Evolutionary conservation across 306 rosid species (phyloP), one percentile per base, ranked within the genome.

Genomic region (Cicer pinnatifidum): DNA sequence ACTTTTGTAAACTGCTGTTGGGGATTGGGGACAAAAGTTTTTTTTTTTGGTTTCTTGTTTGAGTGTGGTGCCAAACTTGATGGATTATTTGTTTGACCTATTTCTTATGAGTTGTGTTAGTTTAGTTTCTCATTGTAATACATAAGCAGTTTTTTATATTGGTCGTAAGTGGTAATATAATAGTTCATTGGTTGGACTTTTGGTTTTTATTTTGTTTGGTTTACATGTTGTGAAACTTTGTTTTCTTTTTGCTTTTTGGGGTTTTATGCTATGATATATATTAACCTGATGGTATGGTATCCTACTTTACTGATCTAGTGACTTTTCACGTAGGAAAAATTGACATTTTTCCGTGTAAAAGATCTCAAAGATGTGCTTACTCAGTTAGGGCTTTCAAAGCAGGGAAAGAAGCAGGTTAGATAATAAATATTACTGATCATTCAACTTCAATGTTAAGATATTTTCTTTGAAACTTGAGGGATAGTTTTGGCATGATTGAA

Each of bases 361-460:
- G 99, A 94, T 87, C 99, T 94, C 70, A 91, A 94, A 88, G 96
- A 90, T 75, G 94, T 94, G 65, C 99, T 94, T 71, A 71, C 90
- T 71, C 88, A 90, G 66, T 82, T 94, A 71, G 95, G 97, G 65
- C 91, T 90, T 63, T 91, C 99, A 39, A 94, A 94, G 87, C 99
- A 94, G 81, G 99, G 99, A 80, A 94, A 90, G 85, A 94, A 94
- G 83, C 99, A 91, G 99, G 99, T 91, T 77, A 84, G 85, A 52
- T 66, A 67, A 75, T 57, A 64, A 51, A 52, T 72, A 65, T 51
- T 62, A 9, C 46, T 77, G 41, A 58, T 75, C 51, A 48, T 80
- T 13, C 72, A 69, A 52, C 15, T 41, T 54, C 65, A 15, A 3
- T 73, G 6, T 62, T 59, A 45, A 65, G 58, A 54, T 10, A 13